These are phyloP conservation scores for Penstemon newberryi DNA, from an alignment of 257 asterid genomes.

Conservation along the genomic window DNA sequence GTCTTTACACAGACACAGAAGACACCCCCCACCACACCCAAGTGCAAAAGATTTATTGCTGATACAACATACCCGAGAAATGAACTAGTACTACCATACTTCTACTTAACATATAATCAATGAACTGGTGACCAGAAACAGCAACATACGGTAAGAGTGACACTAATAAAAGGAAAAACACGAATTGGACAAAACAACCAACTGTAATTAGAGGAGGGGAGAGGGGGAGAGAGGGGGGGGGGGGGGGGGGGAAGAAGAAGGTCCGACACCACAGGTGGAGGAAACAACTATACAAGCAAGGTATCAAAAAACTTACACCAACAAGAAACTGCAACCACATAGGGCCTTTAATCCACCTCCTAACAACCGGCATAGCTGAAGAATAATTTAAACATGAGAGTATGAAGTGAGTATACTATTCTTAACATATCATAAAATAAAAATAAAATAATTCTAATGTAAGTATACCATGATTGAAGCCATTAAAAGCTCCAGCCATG, in stretches of 20 bases:
- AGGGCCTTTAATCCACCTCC: slow-evolving; percentile 78
- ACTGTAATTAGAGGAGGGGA: slow-evolving; percentile 7
- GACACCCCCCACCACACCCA: background rate
- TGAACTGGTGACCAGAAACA: background rate
- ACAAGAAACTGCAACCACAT: slow-evolving; percentile 88
- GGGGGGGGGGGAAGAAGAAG: slow-evolving; percentile 1
- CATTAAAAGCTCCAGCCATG: slow-evolving; percentile 75
- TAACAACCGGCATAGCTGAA: slow-evolving; percentile 86
- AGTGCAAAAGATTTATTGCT: background rate
- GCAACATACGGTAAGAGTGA: background rate
- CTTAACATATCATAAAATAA: background rate
- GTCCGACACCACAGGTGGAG: slow-evolving; percentile 3
- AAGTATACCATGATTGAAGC: slow-evolving; percentile 60
- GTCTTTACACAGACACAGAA: background rate
- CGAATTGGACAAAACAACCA: background rate
- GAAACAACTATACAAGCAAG: background rate
- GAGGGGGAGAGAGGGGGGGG: background rate
- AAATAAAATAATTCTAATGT: background rate
- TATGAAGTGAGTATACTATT: slow-evolving; percentile 14
- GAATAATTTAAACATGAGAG: slow-evolving; percentile 9
- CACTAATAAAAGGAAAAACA: background rate
- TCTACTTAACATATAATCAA: slow-evolving; percentile 8
- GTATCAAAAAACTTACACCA: slow-evolving; percentile 58
- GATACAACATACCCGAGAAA: slow-evolving; percentile 6
- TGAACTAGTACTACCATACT: background rate